A percentile compares a stretch with the other conserved stretches of the same genome.
phyloP scores from a whole-genome alignment of 306 rosid genomes.

The Citrullus colocynthis region DNA sequence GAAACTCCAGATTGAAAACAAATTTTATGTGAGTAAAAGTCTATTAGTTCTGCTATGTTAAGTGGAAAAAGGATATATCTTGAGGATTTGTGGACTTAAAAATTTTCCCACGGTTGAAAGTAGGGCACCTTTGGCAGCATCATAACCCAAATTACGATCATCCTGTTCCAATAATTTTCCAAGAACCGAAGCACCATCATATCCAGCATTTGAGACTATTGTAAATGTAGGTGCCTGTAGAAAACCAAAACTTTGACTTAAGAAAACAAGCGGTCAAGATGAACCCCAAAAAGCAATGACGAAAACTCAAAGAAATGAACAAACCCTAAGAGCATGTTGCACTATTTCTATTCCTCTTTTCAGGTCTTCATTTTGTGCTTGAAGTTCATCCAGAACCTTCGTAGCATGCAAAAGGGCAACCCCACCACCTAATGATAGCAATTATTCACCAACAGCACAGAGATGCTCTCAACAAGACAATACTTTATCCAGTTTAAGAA shows the following conservation, averaged over 20 bases:
- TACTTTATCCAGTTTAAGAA: neutral
- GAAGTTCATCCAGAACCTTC: constrained; percentile 55
- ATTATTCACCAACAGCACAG: constrained; percentile 6
- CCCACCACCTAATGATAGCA: constrained; percentile 66
- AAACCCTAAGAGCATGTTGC: constrained; percentile 79
- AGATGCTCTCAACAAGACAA: neutral
- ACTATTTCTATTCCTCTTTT: constrained; percentile 76
- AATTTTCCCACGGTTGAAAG: neutral
- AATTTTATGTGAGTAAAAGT: neutral
- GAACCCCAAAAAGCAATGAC: neutral
- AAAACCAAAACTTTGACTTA: constrained; percentile 12
- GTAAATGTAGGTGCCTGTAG: constrained; percentile 60
- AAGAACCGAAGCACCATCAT: constrained; percentile 59
- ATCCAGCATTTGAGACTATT: constrained; percentile 78
- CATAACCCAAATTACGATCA: constrained; percentile 48
- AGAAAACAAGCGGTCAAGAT: neutral
- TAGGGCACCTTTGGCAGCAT: constrained; percentile 68
- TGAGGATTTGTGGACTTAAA: neutral
- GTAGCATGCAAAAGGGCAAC: constrained; percentile 85
- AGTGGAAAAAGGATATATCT: neutral
- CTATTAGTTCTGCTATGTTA: neutral
- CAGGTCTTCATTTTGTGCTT: constrained; percentile 60
- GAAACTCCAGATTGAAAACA: neutral
- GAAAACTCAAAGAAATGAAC: constrained; percentile 10
- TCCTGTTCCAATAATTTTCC: constrained; percentile 87